phyloP scores from a whole-genome alignment of 345 rosid genomes.

The Lumnitzera littorea region DNA sequence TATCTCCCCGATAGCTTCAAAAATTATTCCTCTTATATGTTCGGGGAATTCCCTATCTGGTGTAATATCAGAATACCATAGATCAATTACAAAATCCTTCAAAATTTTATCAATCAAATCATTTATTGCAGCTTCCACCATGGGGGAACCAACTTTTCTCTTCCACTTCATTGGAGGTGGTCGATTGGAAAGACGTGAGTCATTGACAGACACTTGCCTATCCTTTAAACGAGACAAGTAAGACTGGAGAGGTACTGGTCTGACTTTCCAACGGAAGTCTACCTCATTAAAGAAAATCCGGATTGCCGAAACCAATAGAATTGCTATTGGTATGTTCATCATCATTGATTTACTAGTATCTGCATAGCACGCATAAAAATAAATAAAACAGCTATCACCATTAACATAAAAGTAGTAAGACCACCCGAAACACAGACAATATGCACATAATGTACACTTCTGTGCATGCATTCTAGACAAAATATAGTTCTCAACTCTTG shows the following conservation, averaged over 20 bases:
- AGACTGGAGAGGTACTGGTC: conserved; percentile 14
- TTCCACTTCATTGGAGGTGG: conserved; percentile 63
- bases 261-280: conserved; percentile 70
- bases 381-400: neutral
- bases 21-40: conserved; percentile 64
- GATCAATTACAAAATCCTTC: conserved; percentile 73
- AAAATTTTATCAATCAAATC: conserved; percentile 75
- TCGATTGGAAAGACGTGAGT: conserved; percentile 51
- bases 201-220: conserved; percentile 73
- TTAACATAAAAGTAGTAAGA: neutral
- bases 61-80: conserved; percentile 92
- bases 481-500: too few species aligned
- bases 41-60: conserved; percentile 87
- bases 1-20: conserved; percentile 90
- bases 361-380: conserved; percentile 20
- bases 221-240: conserved; percentile 54
- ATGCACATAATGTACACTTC: too few species aligned
- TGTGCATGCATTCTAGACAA: too few species aligned
- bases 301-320: conserved; percentile 39
- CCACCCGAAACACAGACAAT: neutral
- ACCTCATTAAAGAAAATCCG: conserved; percentile 55
- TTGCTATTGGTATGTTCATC: conserved; percentile 88
- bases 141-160: conserved; percentile 75
- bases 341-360: conserved; percentile 94
- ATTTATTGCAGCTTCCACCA: conserved; percentile 67